phyloP scores from a whole-genome alignment of 1,139 yeast species.

The Lodderomyces beijingensis region DNA sequence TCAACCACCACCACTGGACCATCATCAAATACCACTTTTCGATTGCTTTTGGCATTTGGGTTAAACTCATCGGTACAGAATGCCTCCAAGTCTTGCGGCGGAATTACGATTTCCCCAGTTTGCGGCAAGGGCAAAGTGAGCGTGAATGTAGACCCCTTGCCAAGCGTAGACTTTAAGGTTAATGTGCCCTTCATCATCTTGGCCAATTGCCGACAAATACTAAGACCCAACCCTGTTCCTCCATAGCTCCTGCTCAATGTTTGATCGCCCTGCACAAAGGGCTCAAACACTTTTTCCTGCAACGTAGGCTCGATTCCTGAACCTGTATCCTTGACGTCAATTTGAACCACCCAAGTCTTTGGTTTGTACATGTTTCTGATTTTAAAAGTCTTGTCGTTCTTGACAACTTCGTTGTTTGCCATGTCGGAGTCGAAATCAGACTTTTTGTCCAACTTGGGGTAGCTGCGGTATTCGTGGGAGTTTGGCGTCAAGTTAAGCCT shows the following conservation, averaged over 20 bases:
- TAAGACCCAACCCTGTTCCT: constrained; percentile 92
- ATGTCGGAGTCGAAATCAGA: constrained; percentile 7
- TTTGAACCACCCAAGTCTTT: constrained; percentile 59
- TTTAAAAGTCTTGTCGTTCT: constrained; percentile 31
- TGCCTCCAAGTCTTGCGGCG: constrained; percentile 33
- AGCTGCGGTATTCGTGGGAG: constrained; percentile 4
- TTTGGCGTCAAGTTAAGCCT: constrained; percentile 2
- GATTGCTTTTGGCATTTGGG: constrained; percentile 30
- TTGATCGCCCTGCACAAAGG: constrained; percentile 95
- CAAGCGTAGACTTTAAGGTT: constrained; percentile 61
- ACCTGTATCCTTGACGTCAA: constrained; percentile 85
- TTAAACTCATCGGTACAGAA: constrained; percentile 45
- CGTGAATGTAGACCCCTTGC: constrained; percentile 76
- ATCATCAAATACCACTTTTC: constrained; percentile 35
- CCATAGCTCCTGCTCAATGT: constrained; percentile 88
- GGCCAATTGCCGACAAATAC: constrained; percentile 89
- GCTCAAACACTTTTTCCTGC: constrained; percentile 86
- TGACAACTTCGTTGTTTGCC: constrained; percentile 20
- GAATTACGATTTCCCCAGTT: constrained; percentile 53
- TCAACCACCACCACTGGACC: constrained; percentile 11
- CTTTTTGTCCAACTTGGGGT: constrained; percentile 9
- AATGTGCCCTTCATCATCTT: constrained; percentile 85
- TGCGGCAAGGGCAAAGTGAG: constrained; percentile 77
- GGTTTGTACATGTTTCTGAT: constrained; percentile 36
- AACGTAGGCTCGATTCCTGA: constrained; percentile 82